Evolutionary conservation across 768 basidiomycete genomes (phyloP), one percentile per base, ranked within the genome.

Genomic region (Tulasnella calospora): DNA sequence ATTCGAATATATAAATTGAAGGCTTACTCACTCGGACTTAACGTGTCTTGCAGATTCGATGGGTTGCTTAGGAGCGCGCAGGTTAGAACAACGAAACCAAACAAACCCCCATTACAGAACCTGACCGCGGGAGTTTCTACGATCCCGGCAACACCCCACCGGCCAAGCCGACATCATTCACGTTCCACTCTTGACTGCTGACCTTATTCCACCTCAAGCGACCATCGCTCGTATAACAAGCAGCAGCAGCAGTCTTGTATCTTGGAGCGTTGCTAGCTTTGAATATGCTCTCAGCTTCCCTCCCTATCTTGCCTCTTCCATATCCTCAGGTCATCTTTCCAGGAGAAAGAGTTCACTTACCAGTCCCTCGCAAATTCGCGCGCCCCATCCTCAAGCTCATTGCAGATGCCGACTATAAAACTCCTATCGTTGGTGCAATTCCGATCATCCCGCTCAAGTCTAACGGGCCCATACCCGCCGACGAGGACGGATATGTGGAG

Each of bases 291-390:
- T 30, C 57, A 61, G 23, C 57, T 23, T 61, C 57, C 6, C 87
- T 96, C 8, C 90, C 91, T 4, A 85, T 95, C 38, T 86, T 96
- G 71, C 87, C 89, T 7, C 89, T 96, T 38, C 87, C 89, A 0
- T 86, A 91, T 80, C 95, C 95, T 0, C 85, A 89, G 69, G 85
- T 96, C 78, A 89, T 96, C 47, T 88, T 94, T 17, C 95, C 95
- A 0, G 90, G 89, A 10, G 89, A 92, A 0, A 86, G 90, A 19
- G 86, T 93, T 67, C 90, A 92, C 0, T 84, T 95, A 79, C 90
- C 92, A 0, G 87, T 96, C 30, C 86, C 89, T 23, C 87, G 86
- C 27, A 80, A 87, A 33, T 86, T 91, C 46, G 93, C 91, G 30
- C 89, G 92, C 80, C 88, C 88, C 9, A 84, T 96, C 9, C 86